Percentiles rank a stretch among this genome's conserved stretches.
Conservation (phyloP, 768 basidiomycete species). For the Epithele typhae region DNA sequence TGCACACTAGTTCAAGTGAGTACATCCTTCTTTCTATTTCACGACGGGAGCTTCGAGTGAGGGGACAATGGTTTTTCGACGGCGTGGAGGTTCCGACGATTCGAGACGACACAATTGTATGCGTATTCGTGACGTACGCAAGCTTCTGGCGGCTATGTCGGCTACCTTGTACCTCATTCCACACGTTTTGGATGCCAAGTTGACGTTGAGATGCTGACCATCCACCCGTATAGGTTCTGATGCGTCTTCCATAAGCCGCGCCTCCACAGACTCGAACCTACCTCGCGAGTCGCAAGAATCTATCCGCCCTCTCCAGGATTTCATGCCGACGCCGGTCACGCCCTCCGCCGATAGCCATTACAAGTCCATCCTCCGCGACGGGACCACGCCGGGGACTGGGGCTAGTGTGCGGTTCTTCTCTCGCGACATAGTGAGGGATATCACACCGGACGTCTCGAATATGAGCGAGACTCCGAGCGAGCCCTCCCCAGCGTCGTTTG, state of each 20-base stretch:
- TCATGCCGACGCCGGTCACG: constrained; percentile 29
- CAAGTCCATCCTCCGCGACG: constrained; percentile 66
- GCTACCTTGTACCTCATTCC: too few species aligned
- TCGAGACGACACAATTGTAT: too few species aligned
- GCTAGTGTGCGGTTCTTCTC: constrained; percentile 78
- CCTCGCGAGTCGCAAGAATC: constrained; percentile 24
- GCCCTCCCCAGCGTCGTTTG: constrained; percentile 25
- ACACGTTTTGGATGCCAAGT: constrained; percentile 11
- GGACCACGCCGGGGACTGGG: constrained; percentile 71
- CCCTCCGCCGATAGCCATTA: constrained; percentile 32
- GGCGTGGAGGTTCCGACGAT: background rate
- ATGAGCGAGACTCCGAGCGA: constrained; percentile 28
- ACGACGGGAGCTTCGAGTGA: background rate
- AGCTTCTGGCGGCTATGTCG: too few species aligned
- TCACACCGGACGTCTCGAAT: constrained; percentile 60
- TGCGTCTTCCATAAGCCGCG: constrained; percentile 19
- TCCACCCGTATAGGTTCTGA: constrained; percentile 16
- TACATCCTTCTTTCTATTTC: background rate
- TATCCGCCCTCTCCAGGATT: constrained; percentile 19
- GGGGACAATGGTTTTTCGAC: background rate
- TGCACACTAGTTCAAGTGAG: constrained; percentile 22
- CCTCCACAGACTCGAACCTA: constrained; percentile 24
- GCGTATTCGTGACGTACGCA: too few species aligned
- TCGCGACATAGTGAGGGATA: constrained; percentile 58
- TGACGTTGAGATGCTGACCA: constrained; percentile 22